phyloP scores from a whole-genome alignment of 176 grass and related monocot genomes.

The Hordeum marinum region DNA sequence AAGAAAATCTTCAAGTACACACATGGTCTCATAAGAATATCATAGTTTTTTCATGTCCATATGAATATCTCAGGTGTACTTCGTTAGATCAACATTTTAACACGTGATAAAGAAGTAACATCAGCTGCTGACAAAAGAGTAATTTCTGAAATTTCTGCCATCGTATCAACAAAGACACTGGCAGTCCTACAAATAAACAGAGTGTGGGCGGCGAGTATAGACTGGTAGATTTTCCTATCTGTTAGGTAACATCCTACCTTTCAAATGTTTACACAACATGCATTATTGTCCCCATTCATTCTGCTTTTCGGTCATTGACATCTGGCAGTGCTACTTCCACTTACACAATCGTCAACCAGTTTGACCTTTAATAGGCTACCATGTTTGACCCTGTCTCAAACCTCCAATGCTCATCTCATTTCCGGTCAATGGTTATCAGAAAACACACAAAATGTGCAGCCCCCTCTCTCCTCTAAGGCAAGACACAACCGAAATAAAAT shows the following conservation, averaged over 20 bases:
- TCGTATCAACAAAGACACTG: conserved; percentile 9
- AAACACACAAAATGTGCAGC: background rate
- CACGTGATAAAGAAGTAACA: background rate
- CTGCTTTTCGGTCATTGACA: conserved; percentile 32
- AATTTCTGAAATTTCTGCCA: background rate
- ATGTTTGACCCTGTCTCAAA: conserved; percentile 26
- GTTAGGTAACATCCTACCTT: conserved; percentile 32
- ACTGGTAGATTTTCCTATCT: conserved; percentile 8
- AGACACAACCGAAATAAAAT: background rate
- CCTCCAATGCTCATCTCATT: conserved; percentile 8
- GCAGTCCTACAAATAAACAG: background rate
- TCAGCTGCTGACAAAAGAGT: conserved; percentile 7
- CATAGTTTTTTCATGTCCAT: background rate
- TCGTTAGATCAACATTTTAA: background rate
- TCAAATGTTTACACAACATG: conserved; percentile 22
- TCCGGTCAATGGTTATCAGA: background rate
- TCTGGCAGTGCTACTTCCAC: conserved; percentile 35
- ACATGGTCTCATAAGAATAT: background rate
- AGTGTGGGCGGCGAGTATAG: background rate
- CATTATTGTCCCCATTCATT: conserved; percentile 33
- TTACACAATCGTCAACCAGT: conserved; percentile 26
- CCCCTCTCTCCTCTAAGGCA: background rate
- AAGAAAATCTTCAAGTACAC: background rate
- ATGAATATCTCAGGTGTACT: conserved; percentile 12
- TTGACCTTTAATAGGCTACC: conserved; percentile 20